A percentile compares a stretch with the other conserved stretches of the same genome.
Conservation (phyloP, 2,329 filamentous ascomycete species). For the Fonsecaea monophora region DNA sequence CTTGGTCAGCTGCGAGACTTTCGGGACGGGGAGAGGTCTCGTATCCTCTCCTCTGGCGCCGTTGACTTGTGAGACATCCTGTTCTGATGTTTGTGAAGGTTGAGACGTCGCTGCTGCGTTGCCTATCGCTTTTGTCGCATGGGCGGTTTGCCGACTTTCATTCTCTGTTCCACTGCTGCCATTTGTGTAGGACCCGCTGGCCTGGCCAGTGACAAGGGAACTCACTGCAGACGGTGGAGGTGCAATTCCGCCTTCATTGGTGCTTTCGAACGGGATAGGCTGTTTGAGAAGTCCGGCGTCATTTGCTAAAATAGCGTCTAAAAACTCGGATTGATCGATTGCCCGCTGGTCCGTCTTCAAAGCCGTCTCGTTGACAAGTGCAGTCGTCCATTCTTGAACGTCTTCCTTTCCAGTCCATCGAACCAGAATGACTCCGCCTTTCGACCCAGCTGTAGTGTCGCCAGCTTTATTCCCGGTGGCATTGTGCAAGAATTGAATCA, state of each 20-base stretch:
- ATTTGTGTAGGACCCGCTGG: constrained; percentile 41
- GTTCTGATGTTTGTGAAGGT: constrained; percentile 13
- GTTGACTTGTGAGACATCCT: constrained; percentile 24
- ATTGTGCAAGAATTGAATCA: constrained; percentile 77
- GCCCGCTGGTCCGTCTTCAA: constrained; percentile 77
- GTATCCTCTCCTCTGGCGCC: constrained; percentile 34
- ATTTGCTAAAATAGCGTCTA: constrained; percentile 84
- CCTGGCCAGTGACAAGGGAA: constrained; percentile 24
- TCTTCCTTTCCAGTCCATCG: constrained; percentile 67
- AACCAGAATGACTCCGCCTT: constrained; percentile 76
- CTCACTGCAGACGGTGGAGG: constrained; percentile 33
- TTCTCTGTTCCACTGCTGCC: constrained; percentile 19
- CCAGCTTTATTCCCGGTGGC: constrained; percentile 76
- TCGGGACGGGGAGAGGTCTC: constrained; percentile 44
- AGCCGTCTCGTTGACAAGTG: constrained; percentile 73
- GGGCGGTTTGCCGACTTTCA: constrained; percentile 20
- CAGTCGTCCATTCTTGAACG: constrained; percentile 69
- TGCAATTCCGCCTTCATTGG: constrained; percentile 26
- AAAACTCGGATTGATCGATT: constrained; percentile 87
- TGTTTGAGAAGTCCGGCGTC: constrained; percentile 76
- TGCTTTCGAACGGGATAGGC: constrained; percentile 63
- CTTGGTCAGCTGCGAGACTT: constrained; percentile 47
- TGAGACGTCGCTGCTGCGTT: constrained; percentile 11
- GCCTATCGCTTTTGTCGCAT: constrained; percentile 45
- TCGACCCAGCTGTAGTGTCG: constrained; percentile 67